Evolutionary conservation across 805 yeast genomes (phyloP), one percentile per base, ranked within the genome.

Genomic region (Saccharomycopsis fermentans): DNA sequence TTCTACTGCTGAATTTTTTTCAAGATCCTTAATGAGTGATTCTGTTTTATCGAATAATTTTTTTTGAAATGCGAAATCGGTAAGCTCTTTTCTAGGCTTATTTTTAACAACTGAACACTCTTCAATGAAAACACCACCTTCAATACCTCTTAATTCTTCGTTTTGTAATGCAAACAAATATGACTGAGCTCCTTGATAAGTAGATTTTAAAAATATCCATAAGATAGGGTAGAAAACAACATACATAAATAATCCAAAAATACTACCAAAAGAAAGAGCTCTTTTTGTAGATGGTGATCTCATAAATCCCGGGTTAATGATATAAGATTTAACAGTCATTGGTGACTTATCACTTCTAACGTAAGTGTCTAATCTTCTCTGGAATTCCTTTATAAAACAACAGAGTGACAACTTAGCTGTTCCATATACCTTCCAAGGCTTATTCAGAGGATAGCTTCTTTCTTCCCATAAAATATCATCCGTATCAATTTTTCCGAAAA

Each of bases 291-390:
- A 82, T 1, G 96, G 88, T 1, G 96, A 83, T 64, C 98, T 79
- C 86, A 89, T 87, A 37, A 91, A 65, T 1, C 99, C 99, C 0
- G 99, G 98, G 67, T 94, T 94, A 4, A 88, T 94, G 57, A 90
- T 67, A 59, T 85, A 79, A 24, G 90, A 78, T 55, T 84, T 79
- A 26, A 88, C 82, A 65, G 86, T 87, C 66, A 80, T 76, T 1
- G 88, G 86, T 24, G 84, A 81, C 34, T 71, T 65, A 70, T 90
- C 96, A 55, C 84, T 80, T 59, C 95, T 77, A 61, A 83, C 84
- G 63, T 78, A 80, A 0, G 63, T 69, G 55, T 78, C 76, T 54
- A 90, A 68, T 61, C 83, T 75, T 56, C 83, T 77, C 73, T 92
- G 98, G 65, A 79, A 82, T 68, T 88, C 95, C 64, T 79, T 76